These are phyloP conservation scores for Arctium minus DNA, from an alignment of 129 eudicot genomes.

Conservation along the genomic window DNA sequence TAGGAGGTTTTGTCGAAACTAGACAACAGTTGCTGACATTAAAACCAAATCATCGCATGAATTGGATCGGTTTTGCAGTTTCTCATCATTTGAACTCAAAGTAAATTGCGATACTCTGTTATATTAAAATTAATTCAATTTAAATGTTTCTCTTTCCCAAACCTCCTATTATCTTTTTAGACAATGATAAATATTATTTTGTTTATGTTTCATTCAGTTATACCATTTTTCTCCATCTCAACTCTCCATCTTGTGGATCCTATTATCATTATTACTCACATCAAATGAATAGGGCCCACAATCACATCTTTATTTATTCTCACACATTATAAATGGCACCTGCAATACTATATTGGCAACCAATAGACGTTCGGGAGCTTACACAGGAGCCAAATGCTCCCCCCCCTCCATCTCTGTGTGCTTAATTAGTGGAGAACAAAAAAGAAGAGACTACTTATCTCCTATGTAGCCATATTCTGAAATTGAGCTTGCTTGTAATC, in stretches of 20 bases:
- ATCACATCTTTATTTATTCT: background rate
- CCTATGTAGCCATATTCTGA: too few relatives aligned
- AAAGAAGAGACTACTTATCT: too few relatives aligned
- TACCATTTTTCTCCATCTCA: background rate
- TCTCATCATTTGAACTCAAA: conserved; percentile 86
- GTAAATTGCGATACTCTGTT: conserved; percentile 31
- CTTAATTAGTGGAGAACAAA: too few relatives aligned
- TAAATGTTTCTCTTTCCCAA: background rate
- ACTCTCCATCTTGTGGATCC: background rate
- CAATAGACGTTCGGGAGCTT: too few relatives aligned
- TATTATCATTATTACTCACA: background rate
- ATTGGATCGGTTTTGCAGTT: conserved; percentile 98
- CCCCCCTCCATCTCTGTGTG: too few relatives aligned
- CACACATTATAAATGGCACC: background rate
- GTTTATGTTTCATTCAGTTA: background rate
- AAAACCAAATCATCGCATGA: conserved; percentile 98
- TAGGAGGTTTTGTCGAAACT: conserved; percentile 95
- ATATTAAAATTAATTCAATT: background rate
- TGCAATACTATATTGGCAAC: background rate
- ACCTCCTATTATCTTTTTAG: background rate
- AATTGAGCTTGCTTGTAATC: too few relatives aligned
- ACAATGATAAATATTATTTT: background rate
- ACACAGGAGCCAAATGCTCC: too few relatives aligned
- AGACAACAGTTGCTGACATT: conserved; percentile 86
- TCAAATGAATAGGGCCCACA: background rate